These are phyloP conservation scores for Chlamydomonas sp. DNA, from an alignment of 139 green algal genomes.

Conservation along the genomic window DNA sequence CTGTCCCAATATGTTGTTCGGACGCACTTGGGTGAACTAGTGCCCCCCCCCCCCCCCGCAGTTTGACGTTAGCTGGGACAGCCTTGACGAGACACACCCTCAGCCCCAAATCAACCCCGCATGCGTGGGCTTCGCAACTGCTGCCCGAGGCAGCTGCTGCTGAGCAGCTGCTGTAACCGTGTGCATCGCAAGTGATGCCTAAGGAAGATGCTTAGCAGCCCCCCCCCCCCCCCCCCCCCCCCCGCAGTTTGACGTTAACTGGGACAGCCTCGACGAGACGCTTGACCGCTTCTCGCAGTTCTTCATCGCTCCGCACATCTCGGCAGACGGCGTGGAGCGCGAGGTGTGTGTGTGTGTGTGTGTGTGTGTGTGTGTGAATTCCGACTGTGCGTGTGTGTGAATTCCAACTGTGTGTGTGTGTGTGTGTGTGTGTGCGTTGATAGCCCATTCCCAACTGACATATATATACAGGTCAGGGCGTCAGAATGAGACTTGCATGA, in stretches of 20 bases:
- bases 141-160: too few relatives aligned
- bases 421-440: conserved; percentile 23
- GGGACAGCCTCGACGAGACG: conserved; percentile 53
- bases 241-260: conserved; percentile 75
- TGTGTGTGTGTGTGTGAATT: neutral
- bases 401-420: too few relatives aligned
- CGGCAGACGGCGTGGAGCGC: conserved; percentile 57
- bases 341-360: conserved; percentile 64
- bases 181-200: neutral
- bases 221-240: too few relatives aligned
- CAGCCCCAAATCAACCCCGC: too few relatives aligned
- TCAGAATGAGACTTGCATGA: too few relatives aligned
- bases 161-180: too few relatives aligned
- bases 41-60: too few relatives aligned
- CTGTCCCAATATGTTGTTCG: too few relatives aligned
- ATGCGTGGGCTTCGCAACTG: too few relatives aligned
- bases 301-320: conserved; percentile 82
- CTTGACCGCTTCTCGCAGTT: conserved; percentile 81
- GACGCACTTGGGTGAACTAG: too few relatives aligned
- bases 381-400: conserved; percentile 14
- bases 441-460: neutral
- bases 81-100: conserved; percentile 51
- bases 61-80: conserved; percentile 77
- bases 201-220: too few relatives aligned
- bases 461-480: neutral